Base-by-base conservation (phyloP, 2,329 filamentous ascomycete species). In the Trichoderma brevicompactum region DNA sequence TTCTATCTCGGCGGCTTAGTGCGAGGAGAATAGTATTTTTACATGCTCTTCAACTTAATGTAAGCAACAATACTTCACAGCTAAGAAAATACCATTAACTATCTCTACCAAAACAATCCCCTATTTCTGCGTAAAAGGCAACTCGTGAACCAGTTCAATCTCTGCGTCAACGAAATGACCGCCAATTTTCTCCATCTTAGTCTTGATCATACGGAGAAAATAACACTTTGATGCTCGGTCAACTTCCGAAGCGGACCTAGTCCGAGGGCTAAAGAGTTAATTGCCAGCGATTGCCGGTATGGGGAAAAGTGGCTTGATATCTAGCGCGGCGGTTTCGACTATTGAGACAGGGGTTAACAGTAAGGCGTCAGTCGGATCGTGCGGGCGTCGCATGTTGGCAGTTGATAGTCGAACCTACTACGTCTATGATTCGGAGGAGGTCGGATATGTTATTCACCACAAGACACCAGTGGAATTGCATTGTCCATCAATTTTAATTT, bases 191-290 rank as follows among this genome's bases (percentile, higher is more conserved):
- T 28, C 23, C 23, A 5, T 28, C 23, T 28, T 28, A 5, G 23
- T 28, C 23, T 28, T 28, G 5, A 28, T 28, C 23, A 28, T 28
- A 28, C 23, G 23, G 23, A 28, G 23, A 3, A 28, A 28, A 28
- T 28, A 28, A 5, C 2, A 2, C 23, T 28, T 28, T 28, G 23
- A 28, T 28, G 23, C 28, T 46, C 54, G 54, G 54, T 0, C 54
- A 58, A 58, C 28, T 46, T 58, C 54, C 54, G 54, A 23, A 32
- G 38, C 38, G n/a, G n/a, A 13, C n/a, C 8, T 19, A 46, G 17
- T 1, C 12, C 8, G 13, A 28, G 28, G 53, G 5, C 43, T 5
- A 3, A 38, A 48, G 23, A 10, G 38, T 36, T n/a, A 32, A 49
- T 32, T 60, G 9, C 44, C 44, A 17, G 36, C 56, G 44, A 49